Evolutionary conservation across 2,329 filamentous ascomycete genomes (phyloP).

Genomic region (Aspergillus piperis): DNA sequence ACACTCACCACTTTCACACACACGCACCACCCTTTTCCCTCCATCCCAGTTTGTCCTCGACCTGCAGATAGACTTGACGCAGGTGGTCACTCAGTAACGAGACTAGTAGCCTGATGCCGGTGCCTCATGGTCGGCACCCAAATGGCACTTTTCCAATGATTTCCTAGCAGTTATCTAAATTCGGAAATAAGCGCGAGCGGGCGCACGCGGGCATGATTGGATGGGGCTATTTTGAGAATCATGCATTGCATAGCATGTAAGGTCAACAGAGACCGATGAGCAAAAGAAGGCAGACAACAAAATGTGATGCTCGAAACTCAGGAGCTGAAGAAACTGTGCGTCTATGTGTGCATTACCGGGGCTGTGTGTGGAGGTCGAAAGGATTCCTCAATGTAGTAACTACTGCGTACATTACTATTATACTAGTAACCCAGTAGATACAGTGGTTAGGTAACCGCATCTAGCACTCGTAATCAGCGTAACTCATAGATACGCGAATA

Average conservation of each 20-base stretch:
- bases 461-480: not conserved
- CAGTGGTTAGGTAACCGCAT: no score
- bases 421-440: no score
- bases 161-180: not conserved
- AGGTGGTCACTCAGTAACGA: constrained; percentile 13
- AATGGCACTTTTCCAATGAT: not conserved
- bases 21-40: not conserved
- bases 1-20: not conserved
- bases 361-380: not conserved
- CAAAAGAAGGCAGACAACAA: not conserved
- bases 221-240: not conserved
- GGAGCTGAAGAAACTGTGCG: not conserved
- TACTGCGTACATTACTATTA: not conserved
- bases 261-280: not conserved
- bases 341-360: not conserved
- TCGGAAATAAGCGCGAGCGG: not conserved
- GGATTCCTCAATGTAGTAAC: not conserved
- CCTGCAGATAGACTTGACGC: constrained; percentile 12
- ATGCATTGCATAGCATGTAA: not conserved
- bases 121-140: not conserved
- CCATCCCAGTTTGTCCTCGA: not conserved
- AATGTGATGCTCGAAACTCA: not conserved
- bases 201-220: not conserved
- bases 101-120: no score
- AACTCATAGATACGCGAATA: not conserved